Evolutionary conservation across 1,284 basidiomycete genomes (phyloP).

Genomic region (Rhizoctonia solani): DNA sequence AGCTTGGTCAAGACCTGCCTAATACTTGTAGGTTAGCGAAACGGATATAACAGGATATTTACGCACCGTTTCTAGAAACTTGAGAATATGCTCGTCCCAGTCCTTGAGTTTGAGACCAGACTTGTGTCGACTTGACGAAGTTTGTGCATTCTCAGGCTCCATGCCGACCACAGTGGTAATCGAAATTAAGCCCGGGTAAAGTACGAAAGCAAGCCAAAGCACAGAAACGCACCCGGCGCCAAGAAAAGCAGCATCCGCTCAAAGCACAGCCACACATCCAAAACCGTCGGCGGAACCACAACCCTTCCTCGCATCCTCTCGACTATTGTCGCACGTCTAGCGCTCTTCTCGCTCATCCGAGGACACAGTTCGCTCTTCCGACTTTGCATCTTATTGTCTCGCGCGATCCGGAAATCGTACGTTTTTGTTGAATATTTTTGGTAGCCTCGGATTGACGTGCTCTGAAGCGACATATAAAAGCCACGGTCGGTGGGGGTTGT

Average conservation of each 20-base stretch:
- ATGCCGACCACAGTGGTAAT: background rate
- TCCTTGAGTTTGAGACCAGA: constrained; percentile 21
- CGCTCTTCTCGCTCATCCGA: no score
- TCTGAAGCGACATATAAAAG: constrained; percentile 9
- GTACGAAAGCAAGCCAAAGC: background rate
- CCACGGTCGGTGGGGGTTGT: background rate
- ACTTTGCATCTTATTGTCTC: background rate
- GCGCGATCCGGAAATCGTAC: background rate
- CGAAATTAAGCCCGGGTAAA: background rate
- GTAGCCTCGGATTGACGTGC: constrained; percentile 5
- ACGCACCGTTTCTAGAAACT: constrained; percentile 23
- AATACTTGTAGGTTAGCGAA: constrained; percentile 39
- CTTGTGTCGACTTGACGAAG: constrained; percentile 3
- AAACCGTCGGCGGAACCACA: background rate
- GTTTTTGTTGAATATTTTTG: background rate
- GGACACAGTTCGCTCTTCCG: background rate
- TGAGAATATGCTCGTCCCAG: constrained; percentile 22
- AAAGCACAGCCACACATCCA: constrained; percentile 17
- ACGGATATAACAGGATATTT: background rate
- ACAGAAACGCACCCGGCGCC: no score
- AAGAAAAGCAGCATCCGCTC: no score
- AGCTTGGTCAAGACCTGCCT: constrained; percentile 62
- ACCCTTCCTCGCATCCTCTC: constrained; percentile 15
- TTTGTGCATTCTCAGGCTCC: background rate
- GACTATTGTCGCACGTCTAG: constrained; percentile 21